phyloP scores from a whole-genome alignment of 2,329 filamentous ascomycete genomes.

The Fusarium concolor region DNA sequence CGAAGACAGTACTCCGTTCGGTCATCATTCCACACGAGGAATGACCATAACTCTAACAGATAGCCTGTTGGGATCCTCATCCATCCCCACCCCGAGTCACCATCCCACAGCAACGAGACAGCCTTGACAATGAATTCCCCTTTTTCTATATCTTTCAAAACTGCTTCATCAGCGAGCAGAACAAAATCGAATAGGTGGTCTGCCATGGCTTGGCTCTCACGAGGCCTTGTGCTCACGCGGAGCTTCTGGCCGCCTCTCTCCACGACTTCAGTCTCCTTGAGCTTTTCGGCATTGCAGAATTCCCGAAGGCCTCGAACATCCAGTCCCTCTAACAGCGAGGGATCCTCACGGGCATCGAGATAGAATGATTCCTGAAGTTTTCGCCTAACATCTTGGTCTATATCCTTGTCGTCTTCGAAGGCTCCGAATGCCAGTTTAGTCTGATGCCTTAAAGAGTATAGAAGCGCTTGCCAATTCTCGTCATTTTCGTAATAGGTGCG shows the following conservation, averaged over 20 bases:
- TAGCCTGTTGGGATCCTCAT: slow-evolving; percentile 15
- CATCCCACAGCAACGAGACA: not conserved
- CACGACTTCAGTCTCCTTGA: accelerated
- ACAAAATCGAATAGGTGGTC: not conserved
- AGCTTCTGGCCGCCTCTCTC: accelerated
- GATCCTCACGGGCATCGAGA: not conserved
- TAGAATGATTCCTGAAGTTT: not conserved
- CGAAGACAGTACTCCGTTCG: not conserved
- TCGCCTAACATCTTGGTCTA: not conserved
- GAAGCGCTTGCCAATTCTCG: not conserved
- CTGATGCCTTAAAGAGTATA: not conserved
- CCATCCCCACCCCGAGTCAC: slow-evolving; percentile 5
- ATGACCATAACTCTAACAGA: slow-evolving; percentile 17
- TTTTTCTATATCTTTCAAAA: not conserved
- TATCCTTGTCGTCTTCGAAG: accelerated
- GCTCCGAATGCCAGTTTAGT: not conserved
- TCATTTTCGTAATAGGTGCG: slow-evolving; percentile 17
- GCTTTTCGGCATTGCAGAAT: accelerated
- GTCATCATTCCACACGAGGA: no score
- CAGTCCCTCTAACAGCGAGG: accelerated
- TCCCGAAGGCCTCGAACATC: not conserved
- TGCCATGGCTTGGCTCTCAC: not conserved
- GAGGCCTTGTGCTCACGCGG: not conserved
- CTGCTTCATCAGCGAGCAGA: not conserved
- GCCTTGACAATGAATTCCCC: slow-evolving; percentile 1